Evolutionary conservation across 2,329 filamentous ascomycete species (phyloP).

Genomic region (Plenodomus tracheiphilus): DNA sequence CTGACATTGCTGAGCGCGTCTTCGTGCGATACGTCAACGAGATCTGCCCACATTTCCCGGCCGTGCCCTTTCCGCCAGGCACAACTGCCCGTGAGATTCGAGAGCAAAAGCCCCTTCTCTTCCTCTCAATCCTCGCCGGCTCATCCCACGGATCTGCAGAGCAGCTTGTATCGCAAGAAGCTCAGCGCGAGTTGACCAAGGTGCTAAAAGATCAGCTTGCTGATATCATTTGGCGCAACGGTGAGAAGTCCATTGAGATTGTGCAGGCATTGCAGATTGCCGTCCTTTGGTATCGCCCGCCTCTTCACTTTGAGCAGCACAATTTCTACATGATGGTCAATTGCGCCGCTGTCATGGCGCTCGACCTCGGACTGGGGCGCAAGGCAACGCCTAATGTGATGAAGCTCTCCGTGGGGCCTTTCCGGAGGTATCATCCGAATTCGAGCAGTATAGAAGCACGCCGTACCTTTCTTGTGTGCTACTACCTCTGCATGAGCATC

Average conservation of each 20-base stretch:
- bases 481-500: constrained; percentile 61
- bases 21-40: constrained; percentile 60
- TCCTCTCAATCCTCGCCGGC: constrained; percentile 60
- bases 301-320: constrained; percentile 80
- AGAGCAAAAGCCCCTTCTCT: constrained; percentile 62
- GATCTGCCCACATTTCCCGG: constrained; percentile 60
- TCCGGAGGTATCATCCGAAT: constrained; percentile 45
- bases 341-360: constrained; percentile 77
- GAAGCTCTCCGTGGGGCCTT: constrained; percentile 39
- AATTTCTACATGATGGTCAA: constrained; percentile 90
- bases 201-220: constrained; percentile 75
- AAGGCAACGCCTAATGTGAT: constrained; percentile 51
- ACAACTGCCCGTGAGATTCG: constrained; percentile 60
- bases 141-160: constrained; percentile 53
- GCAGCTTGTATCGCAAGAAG: constrained; percentile 52
- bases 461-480: constrained; percentile 63
- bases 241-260: constrained; percentile 80
- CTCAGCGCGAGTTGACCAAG: constrained; percentile 65
- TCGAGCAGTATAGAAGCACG: constrained; percentile 61
- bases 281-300: constrained; percentile 84
- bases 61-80: constrained; percentile 60
- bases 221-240: constrained; percentile 72
- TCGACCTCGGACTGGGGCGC: constrained; percentile 78
- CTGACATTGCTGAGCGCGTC: constrained; percentile 57
- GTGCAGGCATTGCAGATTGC: constrained; percentile 76